Evolutionary conservation across 192 early-diverging fungal species (phyloP), one percentile per base, ranked within the genome.

Genomic region (Geosiphon pyriformis): DNA sequence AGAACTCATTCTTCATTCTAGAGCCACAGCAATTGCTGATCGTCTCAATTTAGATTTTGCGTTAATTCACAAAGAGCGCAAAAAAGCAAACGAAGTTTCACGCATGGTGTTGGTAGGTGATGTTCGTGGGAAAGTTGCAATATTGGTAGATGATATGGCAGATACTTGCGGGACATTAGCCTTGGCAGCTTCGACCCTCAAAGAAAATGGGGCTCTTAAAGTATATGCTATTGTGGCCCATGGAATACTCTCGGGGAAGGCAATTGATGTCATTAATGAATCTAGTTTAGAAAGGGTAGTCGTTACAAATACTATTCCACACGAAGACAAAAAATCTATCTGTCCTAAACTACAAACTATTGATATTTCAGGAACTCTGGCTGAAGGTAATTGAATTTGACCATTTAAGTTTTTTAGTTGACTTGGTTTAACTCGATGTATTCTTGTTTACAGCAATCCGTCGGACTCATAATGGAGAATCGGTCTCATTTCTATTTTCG

Each of bases 181-280:
- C 17, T 74, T 88, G 68, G 96, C 96, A 11, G 92, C 96, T 56
- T 85, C 91, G 65, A 88, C 91, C 12, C 81, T 98, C 58, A 83
- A 88, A 60, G 87, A 94, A 31, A 88, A 93, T 69, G 96, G 96
- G 49, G 96, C 96, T 7, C 77, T 81, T 1, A 89, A 91, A 68
- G 91, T 97, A n/a, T 94, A 93, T 61, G 96, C 96, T 25, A 87
- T 96, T 74, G 91, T 98, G 32, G 95, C 95, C 31, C 96, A 98
- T 72, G 96, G 92, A 25, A 92, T 93, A 31, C 82, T 96, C 50
- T 92, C 87, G 42, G 94, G 96, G 31, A 91, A 94, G 69, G 96
- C 96, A 2, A 89, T 95, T 32, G 85, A 94, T 54, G 89, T 92
- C 29, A 90, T 92, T 60, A 90, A 89, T 71, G 83, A 88, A 64